Percentiles rank a stretch among this genome's conserved stretches.
Conservation (phyloP, 345 rosid genomes). For the Citrus inodora region DNA sequence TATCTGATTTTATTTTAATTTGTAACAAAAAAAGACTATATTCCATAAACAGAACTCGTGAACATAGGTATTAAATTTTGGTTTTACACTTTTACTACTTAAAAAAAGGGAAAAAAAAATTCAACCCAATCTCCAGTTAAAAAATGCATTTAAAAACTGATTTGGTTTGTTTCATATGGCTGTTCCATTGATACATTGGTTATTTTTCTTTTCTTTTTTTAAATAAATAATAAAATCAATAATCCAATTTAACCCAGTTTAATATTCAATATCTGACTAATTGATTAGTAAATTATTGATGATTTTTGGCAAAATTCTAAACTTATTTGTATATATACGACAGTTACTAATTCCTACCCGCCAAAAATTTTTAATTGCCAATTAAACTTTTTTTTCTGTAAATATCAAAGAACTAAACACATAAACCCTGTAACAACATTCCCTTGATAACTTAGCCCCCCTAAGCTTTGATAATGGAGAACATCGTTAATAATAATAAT, state of each 20-base stretch:
- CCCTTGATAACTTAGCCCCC: conserved; percentile 19
- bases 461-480: conserved; percentile 25
- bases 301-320: neutral
- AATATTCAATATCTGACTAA: neutral
- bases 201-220: no score
- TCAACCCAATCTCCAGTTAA: neutral
- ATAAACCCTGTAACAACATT: neutral
- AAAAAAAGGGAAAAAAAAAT: no score
- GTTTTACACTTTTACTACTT: no score
- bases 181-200: neutral
- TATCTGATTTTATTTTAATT: no score
- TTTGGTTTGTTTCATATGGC: neutral
- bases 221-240: neutral
- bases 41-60: neutral
- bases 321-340: neutral
- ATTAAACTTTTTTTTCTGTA: neutral
- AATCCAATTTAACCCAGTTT: neutral
- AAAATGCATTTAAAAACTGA: neutral
- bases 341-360: conserved; percentile 3
- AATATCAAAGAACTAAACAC: neutral
- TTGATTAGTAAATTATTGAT: neutral
- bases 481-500: neutral
- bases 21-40: no score
- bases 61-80: neutral
- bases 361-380: neutral